Percentiles rank a stretch among this genome's conserved stretches.
Evolutionary conservation across 345 rosid genomes (phyloP).

Genomic region (Camelina sativa): DNA sequence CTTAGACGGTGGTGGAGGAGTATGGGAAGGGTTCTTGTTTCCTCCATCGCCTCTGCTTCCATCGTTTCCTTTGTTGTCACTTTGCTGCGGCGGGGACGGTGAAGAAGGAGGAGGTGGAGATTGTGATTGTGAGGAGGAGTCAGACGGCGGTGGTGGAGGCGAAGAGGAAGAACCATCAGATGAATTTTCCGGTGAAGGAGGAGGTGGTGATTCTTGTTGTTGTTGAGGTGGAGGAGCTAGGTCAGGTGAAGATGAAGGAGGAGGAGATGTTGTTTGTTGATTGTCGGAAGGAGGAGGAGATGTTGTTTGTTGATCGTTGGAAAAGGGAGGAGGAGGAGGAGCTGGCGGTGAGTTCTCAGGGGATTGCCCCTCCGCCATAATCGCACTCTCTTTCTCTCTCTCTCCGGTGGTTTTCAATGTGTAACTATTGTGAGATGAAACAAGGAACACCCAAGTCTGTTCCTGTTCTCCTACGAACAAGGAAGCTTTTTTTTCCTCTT

Average conservation of each 20-base stretch:
- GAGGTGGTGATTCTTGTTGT: slow-evolving; percentile 37
- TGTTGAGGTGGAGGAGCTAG: slow-evolving; percentile 38
- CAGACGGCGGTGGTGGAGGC: slow-evolving; percentile 41
- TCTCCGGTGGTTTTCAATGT: slow-evolving; percentile 32
- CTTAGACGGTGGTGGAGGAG: slow-evolving; percentile 39
- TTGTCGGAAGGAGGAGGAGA: slow-evolving; percentile 40
- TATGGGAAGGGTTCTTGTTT: slow-evolving; percentile 2
- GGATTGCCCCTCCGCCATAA: slow-evolving; percentile 44
- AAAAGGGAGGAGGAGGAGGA: slow-evolving; percentile 35
- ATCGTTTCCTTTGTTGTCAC: slow-evolving; percentile 16
- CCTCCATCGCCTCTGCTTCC: slow-evolving; percentile 19
- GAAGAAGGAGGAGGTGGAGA: slow-evolving; percentile 39
- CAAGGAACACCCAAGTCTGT: slow-evolving; percentile 24
- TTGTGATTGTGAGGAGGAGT: slow-evolving; percentile 40
- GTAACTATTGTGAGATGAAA: slow-evolving; percentile 12
- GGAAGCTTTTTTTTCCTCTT: background rate
- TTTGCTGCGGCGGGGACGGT: slow-evolving; percentile 18
- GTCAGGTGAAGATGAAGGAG: slow-evolving; percentile 32
- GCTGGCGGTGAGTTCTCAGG: slow-evolving; percentile 44
- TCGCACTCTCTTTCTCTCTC: slow-evolving; percentile 36
- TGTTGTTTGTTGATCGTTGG: slow-evolving; percentile 36
- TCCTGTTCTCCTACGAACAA: slow-evolving; percentile 28
- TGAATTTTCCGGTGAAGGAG: slow-evolving; percentile 34
- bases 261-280: slow-evolving; percentile 42
- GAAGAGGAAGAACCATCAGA: slow-evolving; percentile 19